These are phyloP conservation scores for Rhynchosporium graminicola DNA, from an alignment of 2,329 filamentous ascomycete genomes.

Conservation along the genomic window DNA sequence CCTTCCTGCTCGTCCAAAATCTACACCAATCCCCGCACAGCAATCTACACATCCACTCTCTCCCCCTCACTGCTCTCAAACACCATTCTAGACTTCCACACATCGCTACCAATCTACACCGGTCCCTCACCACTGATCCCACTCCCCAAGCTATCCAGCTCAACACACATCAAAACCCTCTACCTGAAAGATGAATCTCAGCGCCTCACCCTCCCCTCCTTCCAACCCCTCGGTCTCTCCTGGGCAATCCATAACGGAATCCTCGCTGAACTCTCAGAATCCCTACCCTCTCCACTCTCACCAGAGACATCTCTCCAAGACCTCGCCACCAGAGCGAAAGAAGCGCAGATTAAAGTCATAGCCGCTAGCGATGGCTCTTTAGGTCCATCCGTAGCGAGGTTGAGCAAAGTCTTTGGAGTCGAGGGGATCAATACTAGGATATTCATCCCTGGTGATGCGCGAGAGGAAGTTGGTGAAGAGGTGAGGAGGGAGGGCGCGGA, in stretches of 20 bases:
- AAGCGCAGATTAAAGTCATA: constrained; percentile 6
- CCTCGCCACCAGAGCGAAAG: not conserved
- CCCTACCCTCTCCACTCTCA: not conserved
- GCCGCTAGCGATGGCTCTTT: constrained; percentile 8
- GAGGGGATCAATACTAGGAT: constrained; percentile 5
- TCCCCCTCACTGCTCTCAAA: not conserved
- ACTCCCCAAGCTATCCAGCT: not conserved
- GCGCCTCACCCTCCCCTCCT: constrained; percentile 1
- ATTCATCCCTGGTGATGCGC: constrained; percentile 3
- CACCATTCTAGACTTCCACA: constrained; percentile 5
- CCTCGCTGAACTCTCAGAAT: constrained; percentile 5
- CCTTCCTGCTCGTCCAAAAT: not conserved
- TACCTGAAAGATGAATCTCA: constrained; percentile 10
- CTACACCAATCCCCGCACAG: constrained; percentile 10
- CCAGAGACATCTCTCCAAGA: not conserved
- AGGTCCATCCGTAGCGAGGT: not conserved
- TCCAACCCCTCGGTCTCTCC: constrained; percentile 13
- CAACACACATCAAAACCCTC: constrained; percentile 2
- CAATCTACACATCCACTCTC: not conserved
- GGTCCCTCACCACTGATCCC: not conserved
- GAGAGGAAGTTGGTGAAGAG: not conserved
- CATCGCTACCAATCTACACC: constrained; percentile 5
- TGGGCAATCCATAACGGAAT: constrained; percentile 11
- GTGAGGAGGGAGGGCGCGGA: constrained; percentile 3
- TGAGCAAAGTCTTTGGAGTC: not conserved